A percentile compares a stretch with the other conserved stretches of the same genome.
phyloP scores from a whole-genome alignment of 2,329 filamentous ascomycete genomes.

The Periconia macrospinosa region DNA sequence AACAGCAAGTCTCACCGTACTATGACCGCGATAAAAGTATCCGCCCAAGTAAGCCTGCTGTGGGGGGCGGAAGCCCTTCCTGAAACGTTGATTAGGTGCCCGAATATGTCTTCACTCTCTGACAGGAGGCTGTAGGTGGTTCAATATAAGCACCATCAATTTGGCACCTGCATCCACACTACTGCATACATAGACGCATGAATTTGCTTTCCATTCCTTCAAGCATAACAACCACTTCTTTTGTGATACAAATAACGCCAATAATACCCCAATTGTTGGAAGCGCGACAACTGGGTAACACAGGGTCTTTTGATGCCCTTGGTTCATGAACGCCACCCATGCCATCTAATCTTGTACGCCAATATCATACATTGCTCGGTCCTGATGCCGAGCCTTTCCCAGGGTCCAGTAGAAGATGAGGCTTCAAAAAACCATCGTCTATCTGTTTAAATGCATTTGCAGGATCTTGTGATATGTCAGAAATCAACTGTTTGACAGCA shows the following conservation, averaged over 20 bases:
- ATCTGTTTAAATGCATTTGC: conserved; percentile 87
- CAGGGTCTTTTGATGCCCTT: background rate
- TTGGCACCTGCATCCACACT: no score
- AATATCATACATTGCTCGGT: conserved; percentile 36
- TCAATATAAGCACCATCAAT: no score
- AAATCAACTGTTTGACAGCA: conserved; percentile 79
- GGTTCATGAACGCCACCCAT: conserved; percentile 21
- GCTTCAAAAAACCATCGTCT: conserved; percentile 96
- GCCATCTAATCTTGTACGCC: conserved; percentile 5
- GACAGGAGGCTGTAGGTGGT: no score
- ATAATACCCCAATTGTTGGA: background rate
- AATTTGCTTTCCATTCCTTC: background rate
- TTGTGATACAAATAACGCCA: background rate
- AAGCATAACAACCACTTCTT: background rate
- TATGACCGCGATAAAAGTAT: background rate
- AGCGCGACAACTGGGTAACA: conserved; percentile 5
- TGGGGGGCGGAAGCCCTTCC: background rate
- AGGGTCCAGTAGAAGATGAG: conserved; percentile 79
- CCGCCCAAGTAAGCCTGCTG: background rate
- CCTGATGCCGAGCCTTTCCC: conserved; percentile 36
- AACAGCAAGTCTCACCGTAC: background rate
- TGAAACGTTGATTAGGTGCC: background rate
- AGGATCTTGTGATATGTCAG: conserved; percentile 78
- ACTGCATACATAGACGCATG: no score
- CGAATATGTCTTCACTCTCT: background rate